Base-by-base conservation (phyloP, 768 basidiomycete genomes). In the Coprinellus aureogranulatus region DNA sequence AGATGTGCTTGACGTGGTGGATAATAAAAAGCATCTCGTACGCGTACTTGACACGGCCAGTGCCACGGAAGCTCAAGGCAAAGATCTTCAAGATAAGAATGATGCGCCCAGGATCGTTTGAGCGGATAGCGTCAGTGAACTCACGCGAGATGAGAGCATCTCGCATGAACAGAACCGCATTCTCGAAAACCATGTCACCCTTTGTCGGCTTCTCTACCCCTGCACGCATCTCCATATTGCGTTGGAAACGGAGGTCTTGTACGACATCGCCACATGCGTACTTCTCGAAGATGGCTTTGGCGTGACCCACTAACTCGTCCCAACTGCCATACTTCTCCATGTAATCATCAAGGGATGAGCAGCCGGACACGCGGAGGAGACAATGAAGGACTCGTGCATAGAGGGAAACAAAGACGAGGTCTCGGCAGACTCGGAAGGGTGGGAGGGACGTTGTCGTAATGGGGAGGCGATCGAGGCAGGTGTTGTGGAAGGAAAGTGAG, bases 371-470 rank as follows among this genome's bases (percentile, higher is more conserved):
- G 1, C 62, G 53, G 0, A 72, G 63, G 0, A 77, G 60, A 59
- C 72, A 74, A 49, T 71, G 67, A 1, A 74, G 66, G 5, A 74
- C 54, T 1, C 69, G 67, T 0, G 74, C 70, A 62, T 71, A 73
- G 1, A 75, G 65, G 0, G 69, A 72, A 25, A 68, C 62, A 53
- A 75, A 72, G 1, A 74, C 55, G 0, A 77, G 67, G 49, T 76
- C 74, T 6, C 72, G 72, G 53, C 68, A 73, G 3, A 59, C 64
- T 0, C 70, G 68, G 49, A 75, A 72, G 2, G 70, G 63, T 0
- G 75, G 75, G 0, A 71, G 67, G 0, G 74, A 74, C 0, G 72
- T 60, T 8, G 76, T 65, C 1, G 65, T 53, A 23, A 78, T 76
- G 0, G 76, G 77, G 3, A 69, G 65, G 1, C 72, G 67, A 39